Percentiles rank a stretch among this genome's conserved stretches.
These are phyloP conservation scores for Pyricularia grisea DNA, from an alignment of 2,329 filamentous ascomycete genomes.

Conservation along the genomic window DNA sequence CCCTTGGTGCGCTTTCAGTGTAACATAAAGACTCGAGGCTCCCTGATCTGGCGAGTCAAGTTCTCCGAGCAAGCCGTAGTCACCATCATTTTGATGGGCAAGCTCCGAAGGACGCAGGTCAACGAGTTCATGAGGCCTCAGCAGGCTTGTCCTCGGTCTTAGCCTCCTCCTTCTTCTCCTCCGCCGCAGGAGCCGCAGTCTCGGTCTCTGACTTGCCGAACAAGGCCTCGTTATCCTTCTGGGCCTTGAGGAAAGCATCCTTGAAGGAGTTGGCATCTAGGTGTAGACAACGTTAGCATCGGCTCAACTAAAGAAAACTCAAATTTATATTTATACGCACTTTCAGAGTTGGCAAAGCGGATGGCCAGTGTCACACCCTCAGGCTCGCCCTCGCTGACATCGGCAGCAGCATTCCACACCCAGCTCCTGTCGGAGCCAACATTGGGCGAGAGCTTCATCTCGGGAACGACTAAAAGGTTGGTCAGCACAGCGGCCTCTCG, in stretches of 20 bases:
- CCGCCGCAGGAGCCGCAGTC: conserved; percentile 15
- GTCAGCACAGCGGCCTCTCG: background rate
- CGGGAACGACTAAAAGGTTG: conserved; percentile 65
- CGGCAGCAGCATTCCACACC: conserved; percentile 97
- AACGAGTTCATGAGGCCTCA: conserved; percentile 10
- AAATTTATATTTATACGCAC: conserved; percentile 43
- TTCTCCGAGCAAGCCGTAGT: background rate
- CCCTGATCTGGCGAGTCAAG: background rate
- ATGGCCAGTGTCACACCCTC: conserved; percentile 95
- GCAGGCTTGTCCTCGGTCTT: conserved; percentile 7
- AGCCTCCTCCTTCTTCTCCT: conserved; percentile 17
- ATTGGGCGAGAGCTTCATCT: conserved; percentile 98
- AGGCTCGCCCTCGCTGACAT: conserved; percentile 96
- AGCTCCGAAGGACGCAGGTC: background rate
- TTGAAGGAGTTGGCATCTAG: conserved; percentile 95
- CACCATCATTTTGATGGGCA: background rate
- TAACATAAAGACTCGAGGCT: background rate
- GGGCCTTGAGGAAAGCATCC: conserved; percentile 92
- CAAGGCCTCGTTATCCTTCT: conserved; percentile 87
- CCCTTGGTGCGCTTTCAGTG: background rate
- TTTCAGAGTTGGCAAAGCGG: conserved; percentile 95
- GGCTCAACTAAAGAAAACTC: background rate
- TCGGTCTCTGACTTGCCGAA: conserved; percentile 46
- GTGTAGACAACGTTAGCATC: background rate
- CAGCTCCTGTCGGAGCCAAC: conserved; percentile 96